Percentiles rank a stretch among this genome's conserved stretches.
phyloP scores from a whole-genome alignment of 1,284 basidiomycete genomes.

The Phenoliferia sp. region DNA sequence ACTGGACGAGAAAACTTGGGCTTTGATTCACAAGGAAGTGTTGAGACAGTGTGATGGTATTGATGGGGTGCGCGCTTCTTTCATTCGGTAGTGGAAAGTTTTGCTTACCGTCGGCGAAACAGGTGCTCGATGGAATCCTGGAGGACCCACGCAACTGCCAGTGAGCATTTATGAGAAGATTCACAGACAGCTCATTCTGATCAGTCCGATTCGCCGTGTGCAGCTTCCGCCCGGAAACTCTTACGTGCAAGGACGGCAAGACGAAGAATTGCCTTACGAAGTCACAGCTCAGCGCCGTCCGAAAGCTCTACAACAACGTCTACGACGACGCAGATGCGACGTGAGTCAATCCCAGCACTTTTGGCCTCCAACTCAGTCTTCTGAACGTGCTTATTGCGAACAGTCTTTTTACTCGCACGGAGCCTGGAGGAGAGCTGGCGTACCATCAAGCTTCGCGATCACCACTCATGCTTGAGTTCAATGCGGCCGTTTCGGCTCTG shows the following conservation, averaged over 20 bases:
- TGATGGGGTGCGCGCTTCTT: not conserved
- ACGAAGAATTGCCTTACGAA: not conserved
- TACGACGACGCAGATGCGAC: not conserved
- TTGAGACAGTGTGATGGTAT: not conserved
- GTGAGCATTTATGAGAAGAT: not conserved
- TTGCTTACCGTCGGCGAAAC: not conserved
- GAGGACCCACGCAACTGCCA: not conserved
- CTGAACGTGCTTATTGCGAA: too few relatives aligned
- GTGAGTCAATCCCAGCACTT: too few relatives aligned
- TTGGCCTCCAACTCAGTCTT: too few relatives aligned
- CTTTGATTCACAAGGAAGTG: not conserved
- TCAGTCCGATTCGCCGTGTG: not conserved
- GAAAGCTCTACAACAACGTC: not conserved
- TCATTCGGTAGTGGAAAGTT: not conserved
- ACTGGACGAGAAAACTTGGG: too few relatives aligned
- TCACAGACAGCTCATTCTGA: not conserved
- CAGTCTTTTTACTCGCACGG: too few relatives aligned
- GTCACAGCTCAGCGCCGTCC: not conserved
- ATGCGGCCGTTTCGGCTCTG: too few relatives aligned
- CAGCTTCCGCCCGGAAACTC: not conserved
- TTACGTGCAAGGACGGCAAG: not conserved
- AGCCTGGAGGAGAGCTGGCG: too few relatives aligned
- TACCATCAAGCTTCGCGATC: too few relatives aligned
- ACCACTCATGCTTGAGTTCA: too few relatives aligned
- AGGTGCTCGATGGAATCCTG: not conserved